Percentiles rank a stretch among this genome's conserved stretches.
phyloP scores from a whole-genome alignment of 495 filamentous ascomycete genomes.

The Polyplosphaeria fusca region DNA sequence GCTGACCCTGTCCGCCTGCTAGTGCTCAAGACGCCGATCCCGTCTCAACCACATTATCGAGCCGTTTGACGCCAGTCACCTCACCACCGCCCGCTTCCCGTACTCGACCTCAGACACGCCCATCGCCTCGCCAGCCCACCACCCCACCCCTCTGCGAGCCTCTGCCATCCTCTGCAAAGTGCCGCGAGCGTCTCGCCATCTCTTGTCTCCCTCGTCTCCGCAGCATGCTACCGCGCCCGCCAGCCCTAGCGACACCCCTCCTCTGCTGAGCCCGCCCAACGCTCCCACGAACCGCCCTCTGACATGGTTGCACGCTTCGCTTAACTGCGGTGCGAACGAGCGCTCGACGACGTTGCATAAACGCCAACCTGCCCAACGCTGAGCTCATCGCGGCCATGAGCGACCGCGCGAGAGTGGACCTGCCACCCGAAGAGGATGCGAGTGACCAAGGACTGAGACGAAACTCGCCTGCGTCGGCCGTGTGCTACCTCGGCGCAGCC shows the following conservation, averaged over 20 bases:
- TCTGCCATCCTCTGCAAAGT: not conserved
- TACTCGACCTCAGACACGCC: slow-evolving; percentile 1
- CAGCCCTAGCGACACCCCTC: not conserved
- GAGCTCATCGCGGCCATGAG: slow-evolving; percentile 16
- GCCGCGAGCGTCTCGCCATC: not conserved
- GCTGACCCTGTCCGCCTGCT: slow-evolving; percentile 9
- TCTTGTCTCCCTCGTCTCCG: not conserved
- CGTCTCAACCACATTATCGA: not conserved
- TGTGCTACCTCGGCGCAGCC: slow-evolving; percentile 24
- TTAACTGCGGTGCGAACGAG: slow-evolving; percentile 24
- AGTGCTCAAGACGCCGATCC: not conserved
- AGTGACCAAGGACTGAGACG: slow-evolving; percentile 8
- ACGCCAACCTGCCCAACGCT: slow-evolving; percentile 17
- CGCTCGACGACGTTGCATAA: slow-evolving; percentile 12
- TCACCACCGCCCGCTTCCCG: not conserved
- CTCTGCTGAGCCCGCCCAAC: not conserved
- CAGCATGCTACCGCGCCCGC: slow-evolving; percentile 17
- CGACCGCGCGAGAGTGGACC: slow-evolving; percentile 14
- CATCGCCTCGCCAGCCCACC: not conserved
- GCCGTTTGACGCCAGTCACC: not conserved
- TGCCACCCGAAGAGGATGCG: slow-evolving; percentile 18
- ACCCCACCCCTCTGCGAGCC: not conserved
- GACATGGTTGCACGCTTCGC: slow-evolving; percentile 23
- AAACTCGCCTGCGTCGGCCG: slow-evolving; percentile 30
- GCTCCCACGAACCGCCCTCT: not conserved